Conservation (phyloP, 305 asterid genomes). For the Solanum hybrid region DNA sequence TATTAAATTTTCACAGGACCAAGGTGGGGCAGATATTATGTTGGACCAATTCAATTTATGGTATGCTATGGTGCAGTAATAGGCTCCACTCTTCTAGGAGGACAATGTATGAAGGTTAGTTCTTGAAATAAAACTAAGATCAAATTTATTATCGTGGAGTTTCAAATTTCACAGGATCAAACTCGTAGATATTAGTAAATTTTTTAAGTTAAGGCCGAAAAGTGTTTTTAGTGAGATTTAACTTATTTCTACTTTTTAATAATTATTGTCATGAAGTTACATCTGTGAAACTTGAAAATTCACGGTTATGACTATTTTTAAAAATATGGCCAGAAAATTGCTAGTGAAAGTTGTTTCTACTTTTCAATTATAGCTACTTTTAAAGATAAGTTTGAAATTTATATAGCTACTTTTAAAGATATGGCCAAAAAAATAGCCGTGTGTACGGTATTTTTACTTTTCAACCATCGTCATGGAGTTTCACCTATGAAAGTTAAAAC, state of each 20-base stretch:
- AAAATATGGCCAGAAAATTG: neutral
- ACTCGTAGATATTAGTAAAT: neutral
- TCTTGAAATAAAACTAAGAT: neutral
- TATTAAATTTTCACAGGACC: conserved; percentile 36
- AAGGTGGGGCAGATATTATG: conserved; percentile 63
- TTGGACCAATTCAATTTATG: conserved; percentile 76
- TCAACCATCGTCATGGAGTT: neutral
- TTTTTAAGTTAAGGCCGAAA: neutral
- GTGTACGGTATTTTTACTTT: neutral
- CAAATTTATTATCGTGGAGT: neutral
- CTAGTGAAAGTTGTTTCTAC: neutral
- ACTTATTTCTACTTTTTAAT: neutral
- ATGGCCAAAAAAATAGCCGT: too few species aligned
- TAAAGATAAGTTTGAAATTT: neutral
- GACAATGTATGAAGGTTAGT: conserved; percentile 79
- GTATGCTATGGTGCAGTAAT: conserved; percentile 96
- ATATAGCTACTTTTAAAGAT: neutral
- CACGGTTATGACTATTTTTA: neutral
- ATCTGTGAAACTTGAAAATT: neutral
- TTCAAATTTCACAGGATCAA: neutral
- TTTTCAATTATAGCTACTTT: neutral
- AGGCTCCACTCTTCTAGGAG: conserved; percentile 71
- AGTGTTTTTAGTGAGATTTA: neutral
- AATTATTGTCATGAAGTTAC: neutral
- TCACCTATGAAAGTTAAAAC: neutral